phyloP scores from a whole-genome alignment of 2,329 filamentous ascomycete species.

The Diplodia sapinea region DNA sequence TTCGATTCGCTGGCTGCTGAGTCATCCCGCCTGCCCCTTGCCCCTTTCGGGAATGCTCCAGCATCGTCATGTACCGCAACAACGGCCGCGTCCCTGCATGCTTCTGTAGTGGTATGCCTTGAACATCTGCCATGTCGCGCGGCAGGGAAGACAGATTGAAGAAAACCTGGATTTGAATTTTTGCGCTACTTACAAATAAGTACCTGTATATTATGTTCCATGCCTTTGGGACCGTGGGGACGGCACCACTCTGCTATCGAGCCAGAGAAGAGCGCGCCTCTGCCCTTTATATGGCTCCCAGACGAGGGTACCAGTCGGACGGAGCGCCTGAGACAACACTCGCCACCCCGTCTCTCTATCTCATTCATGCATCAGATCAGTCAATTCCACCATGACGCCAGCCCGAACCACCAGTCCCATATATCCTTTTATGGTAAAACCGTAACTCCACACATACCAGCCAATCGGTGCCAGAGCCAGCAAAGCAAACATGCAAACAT shows the following conservation, averaged over 20 bases:
- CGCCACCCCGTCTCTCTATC: not conserved
- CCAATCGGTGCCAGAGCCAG: conserved; percentile 3
- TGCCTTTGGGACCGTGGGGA: not conserved
- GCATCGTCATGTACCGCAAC: conserved; percentile 10
- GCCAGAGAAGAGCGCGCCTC: not conserved
- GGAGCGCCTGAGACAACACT: not conserved
- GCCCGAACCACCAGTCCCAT: conserved; percentile 24
- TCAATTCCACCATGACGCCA: conserved; percentile 26
- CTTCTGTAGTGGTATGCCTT: not conserved
- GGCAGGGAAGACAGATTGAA: not conserved
- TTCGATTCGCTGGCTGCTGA: not conserved
- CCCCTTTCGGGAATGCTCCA: not conserved
- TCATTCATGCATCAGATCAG: conserved; percentile 12
- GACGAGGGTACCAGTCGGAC: not conserved
- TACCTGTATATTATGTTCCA: not conserved
- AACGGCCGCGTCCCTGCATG: conserved; percentile 4
- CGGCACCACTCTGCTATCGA: not conserved
- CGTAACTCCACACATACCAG: conserved; percentile 11
- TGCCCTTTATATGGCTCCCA: not conserved
- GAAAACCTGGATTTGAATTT: not conserved
- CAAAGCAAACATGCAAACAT: not conserved
- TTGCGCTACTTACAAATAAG: not conserved
- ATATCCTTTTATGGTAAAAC: conserved; percentile 9
- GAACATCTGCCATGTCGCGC: not conserved
- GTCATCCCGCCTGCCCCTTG: not conserved